phyloP scores from a whole-genome alignment of 73 alveolate genomes.

The Blepharisma stoltei region DNA sequence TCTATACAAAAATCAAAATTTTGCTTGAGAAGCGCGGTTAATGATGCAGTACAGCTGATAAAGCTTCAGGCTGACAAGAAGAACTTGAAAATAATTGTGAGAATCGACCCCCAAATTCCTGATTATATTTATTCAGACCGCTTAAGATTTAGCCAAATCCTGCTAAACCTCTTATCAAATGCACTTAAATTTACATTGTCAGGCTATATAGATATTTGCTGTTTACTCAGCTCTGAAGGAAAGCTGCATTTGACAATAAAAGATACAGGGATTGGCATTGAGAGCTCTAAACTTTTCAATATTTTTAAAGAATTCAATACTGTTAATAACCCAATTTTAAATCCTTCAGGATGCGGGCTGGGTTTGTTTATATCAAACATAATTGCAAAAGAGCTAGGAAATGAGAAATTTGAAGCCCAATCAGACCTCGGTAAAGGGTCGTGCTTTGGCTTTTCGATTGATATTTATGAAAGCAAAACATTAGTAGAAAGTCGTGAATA shows the following conservation, averaged over 20 bases:
- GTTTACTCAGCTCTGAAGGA: background rate
- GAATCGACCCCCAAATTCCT: background rate
- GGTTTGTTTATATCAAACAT: background rate
- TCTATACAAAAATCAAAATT: background rate
- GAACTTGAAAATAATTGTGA: no score
- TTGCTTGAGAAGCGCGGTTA: background rate
- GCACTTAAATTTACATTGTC: slow-evolving; percentile 44
- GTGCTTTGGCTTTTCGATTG: background rate
- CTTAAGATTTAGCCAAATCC: slow-evolving; percentile 37
- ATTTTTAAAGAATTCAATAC: background rate
- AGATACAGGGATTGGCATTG: slow-evolving; percentile 9
- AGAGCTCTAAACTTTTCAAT: background rate
- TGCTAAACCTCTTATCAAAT: slow-evolving; percentile 41
- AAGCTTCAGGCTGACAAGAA: background rate
- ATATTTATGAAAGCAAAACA: no score
- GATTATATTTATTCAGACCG: slow-evolving; percentile 31
- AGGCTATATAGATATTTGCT: slow-evolving; percentile 33
- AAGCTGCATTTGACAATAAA: background rate
- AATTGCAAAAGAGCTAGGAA: background rate
- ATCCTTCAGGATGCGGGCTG: slow-evolving; percentile 7
- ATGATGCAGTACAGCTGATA: background rate
- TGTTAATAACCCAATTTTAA: background rate
- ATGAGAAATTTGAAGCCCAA: background rate
- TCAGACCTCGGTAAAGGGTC: slow-evolving; percentile 18
- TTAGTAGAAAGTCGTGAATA: no score